Evolutionary conservation across 208 protist genomes (phyloP), one percentile per base, ranked within the genome.

Genomic region (Trypanosoma congolense): DNA sequence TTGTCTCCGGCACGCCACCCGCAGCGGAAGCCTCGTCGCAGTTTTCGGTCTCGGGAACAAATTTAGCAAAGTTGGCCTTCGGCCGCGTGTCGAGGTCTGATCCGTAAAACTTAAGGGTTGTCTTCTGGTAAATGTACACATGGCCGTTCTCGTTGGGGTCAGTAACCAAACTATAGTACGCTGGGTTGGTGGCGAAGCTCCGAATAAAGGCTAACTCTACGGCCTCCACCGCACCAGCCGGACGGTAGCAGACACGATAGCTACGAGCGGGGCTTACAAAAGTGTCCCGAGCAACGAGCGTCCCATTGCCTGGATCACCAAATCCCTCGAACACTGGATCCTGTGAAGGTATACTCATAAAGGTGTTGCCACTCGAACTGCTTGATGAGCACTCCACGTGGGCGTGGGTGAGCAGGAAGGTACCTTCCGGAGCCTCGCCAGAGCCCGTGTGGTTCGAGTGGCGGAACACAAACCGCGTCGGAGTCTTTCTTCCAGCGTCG

Each of bases 21-120:
- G 86, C 80, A 6, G 86, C 72, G 12, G 0, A n/a, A 14, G 73
- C 81, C 16, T 28, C 52, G 12, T 75, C 65, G 63, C 82, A 90
- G 28, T 75, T 50, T 1, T 78, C 65, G 19, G 18, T 36, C n/a
- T 84, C 80, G n/a, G 55, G 31, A 18, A 87, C 80, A 47, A 93
- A 75, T 73, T 90, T 93, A 10, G 81, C 82, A 18, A 47, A 24
- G 70, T 93, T 81, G 1, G 77, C 80, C 14, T 56, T 46, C 4
- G 60, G 43, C 6, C 84, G 77, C 10, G 84, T 89, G 72, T 89
- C 77, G 18, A 93, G 73, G 43, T 79, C 67, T 57, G 74, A 70
- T 22, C 86, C 86, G 51, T 78, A 74, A 46, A 93, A 93, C 63
- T 88, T 88, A 29, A 90, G 75, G 12, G 63, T 73, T 14, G 72